Conservation (phyloP, 1,284 basidiomycete species). For the Ceratobasidium sp. region DNA sequence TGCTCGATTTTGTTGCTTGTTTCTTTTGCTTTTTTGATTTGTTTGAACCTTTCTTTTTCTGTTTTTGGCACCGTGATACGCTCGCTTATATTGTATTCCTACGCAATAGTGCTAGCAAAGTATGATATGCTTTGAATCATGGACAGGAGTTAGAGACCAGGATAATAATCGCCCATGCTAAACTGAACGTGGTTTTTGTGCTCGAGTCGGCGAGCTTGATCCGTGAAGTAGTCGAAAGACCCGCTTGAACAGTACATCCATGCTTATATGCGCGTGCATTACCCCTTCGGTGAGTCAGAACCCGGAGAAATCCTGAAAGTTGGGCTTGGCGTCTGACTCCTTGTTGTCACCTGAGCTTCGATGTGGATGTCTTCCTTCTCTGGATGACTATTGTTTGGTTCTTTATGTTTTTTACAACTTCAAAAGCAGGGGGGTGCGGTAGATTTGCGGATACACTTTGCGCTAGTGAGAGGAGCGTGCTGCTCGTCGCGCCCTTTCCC, state of each 20-base stretch:
- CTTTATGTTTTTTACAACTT: background rate
- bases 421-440: background rate
- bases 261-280: no score
- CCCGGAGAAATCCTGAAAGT: conserved; percentile 12
- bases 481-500: conserved; percentile 12
- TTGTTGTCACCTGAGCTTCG: conserved; percentile 22
- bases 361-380: no score
- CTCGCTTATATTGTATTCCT: conserved; percentile 33
- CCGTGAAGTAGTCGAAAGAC: conserved; percentile 1
- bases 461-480: background rate
- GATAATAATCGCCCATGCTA: background rate
- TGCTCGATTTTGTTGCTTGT: background rate
- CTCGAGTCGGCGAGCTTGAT: conserved; percentile 6
- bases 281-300: background rate
- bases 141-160: background rate
- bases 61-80: conserved; percentile 5
- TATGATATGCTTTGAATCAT: conserved; percentile 9
- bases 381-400: background rate
- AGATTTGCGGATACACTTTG: conserved; percentile 23
- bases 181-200: no score
- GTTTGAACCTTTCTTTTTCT: background rate
- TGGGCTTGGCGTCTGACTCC: background rate
- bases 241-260: no score
- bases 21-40: conserved; percentile 8
- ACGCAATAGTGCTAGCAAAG: conserved; percentile 10